These are phyloP conservation scores for Starmerella powellii DNA, from an alignment of 805 yeast species.

Conservation along the genomic window DNA sequence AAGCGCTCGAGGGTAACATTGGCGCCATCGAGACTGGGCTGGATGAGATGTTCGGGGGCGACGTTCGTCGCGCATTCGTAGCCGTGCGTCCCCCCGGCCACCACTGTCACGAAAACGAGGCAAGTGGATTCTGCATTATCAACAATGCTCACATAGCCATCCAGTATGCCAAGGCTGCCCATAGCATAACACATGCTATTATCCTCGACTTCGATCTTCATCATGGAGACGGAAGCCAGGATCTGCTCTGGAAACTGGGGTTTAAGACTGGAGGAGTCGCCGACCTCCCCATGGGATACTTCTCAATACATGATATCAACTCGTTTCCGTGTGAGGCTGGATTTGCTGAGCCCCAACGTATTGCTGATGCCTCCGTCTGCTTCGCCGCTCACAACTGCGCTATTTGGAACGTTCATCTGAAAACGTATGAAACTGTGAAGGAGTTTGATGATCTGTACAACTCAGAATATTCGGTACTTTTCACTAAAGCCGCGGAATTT, in stretches of 20 bases:
- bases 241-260: slow-evolving; percentile 70
- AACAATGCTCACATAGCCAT: slow-evolving; percentile 74
- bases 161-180: slow-evolving; percentile 54
- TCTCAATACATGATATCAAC: slow-evolving; percentile 72
- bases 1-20: slow-evolving; percentile 63
- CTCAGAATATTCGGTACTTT: slow-evolving; percentile 46
- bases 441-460: slow-evolving; percentile 56
- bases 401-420: slow-evolving; percentile 75
- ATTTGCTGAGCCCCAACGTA: slow-evolving; percentile 56
- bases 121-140: slow-evolving; percentile 71
- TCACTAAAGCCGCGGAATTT: slow-evolving; percentile 56
- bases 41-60: slow-evolving; percentile 38
- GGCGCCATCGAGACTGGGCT: slow-evolving; percentile 65
- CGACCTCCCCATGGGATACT: slow-evolving; percentile 47
- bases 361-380: slow-evolving; percentile 69
- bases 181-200: slow-evolving; percentile 66
- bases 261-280: slow-evolving; percentile 31
- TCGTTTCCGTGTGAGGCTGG: slow-evolving; percentile 77
- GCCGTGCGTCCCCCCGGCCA: slow-evolving; percentile 78
- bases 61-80: slow-evolving; percentile 42
- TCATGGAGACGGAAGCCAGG: slow-evolving; percentile 85
- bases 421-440: slow-evolving; percentile 48
- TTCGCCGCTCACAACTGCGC: slow-evolving; percentile 62
- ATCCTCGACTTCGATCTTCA: slow-evolving; percentile 74
- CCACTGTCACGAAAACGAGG: slow-evolving; percentile 72